Percentiles rank a stretch among this genome's conserved stretches.
These are phyloP conservation scores for Phytophthora meadii DNA, from an alignment of 352 stramenopile genomes.

Conservation along the genomic window DNA sequence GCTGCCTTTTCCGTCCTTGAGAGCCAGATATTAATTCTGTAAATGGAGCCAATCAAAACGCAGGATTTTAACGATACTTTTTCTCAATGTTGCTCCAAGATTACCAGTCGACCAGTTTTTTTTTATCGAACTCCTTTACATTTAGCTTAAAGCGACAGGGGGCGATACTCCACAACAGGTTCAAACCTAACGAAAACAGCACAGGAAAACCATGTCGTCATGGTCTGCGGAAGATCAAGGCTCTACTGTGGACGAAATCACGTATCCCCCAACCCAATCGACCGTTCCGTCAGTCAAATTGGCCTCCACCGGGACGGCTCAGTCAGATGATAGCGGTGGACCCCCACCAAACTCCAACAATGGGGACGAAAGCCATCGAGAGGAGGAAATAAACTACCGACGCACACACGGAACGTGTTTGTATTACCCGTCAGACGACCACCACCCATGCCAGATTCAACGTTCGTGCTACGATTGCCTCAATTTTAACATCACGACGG, in stretches of 20 bases:
- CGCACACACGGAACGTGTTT: conserved; percentile 46
- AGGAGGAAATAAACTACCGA: conserved; percentile 19
- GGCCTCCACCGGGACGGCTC: conserved; percentile 3
- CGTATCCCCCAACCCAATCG: conserved; percentile 22
- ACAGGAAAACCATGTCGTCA: conserved; percentile 29
- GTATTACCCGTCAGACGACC: conserved; percentile 48
- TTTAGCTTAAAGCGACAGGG: conserved; percentile 8
- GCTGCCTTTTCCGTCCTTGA: too few species aligned
- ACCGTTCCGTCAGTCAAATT: conserved; percentile 5
- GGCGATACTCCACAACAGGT: conserved; percentile 3
- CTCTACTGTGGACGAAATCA: conserved; percentile 34
- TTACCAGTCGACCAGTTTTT: too few species aligned
- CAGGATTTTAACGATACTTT: too few species aligned
- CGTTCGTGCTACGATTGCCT: conserved; percentile 62
- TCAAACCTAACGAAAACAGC: conserved; percentile 1
- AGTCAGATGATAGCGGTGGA: conserved; percentile 13
- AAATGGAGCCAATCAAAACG: too few species aligned
- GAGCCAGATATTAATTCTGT: too few species aligned
- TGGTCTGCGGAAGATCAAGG: conserved; percentile 26
- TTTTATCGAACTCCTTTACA: too few species aligned
- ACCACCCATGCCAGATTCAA: conserved; percentile 46
- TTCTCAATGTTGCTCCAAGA: too few species aligned
- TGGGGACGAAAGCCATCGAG: background rate
- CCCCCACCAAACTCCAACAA: conserved; percentile 8
- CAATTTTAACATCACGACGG: conserved; percentile 49